Evolutionary conservation across 1,139 yeast genomes (phyloP).

Genomic region (Sugiyamaella pinicola): DNA sequence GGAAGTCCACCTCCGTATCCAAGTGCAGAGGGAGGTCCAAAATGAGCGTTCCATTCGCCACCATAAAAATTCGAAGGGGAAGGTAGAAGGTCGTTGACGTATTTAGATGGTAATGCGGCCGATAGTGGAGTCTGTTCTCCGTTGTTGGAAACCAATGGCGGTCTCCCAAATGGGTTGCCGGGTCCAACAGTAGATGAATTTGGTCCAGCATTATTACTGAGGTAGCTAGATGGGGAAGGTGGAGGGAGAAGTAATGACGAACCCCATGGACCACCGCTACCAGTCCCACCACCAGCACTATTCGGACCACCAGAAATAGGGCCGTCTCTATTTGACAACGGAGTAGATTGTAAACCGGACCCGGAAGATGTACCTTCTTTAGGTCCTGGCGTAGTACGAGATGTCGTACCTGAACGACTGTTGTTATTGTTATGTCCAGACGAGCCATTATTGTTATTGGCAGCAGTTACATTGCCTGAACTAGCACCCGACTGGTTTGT

Average conservation of each 20-base stretch:
- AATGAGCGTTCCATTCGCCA: constrained; percentile 41
- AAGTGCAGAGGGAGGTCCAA: constrained; percentile 31
- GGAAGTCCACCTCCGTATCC: constrained; percentile 19
- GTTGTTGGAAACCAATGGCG: constrained; percentile 32
- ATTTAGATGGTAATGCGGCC: constrained; percentile 46
- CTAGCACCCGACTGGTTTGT: not conserved
- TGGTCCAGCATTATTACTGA: constrained; percentile 24
- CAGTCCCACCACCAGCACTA: constrained; percentile 22
- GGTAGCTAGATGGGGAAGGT: constrained; percentile 35
- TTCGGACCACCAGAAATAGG: constrained; percentile 18
- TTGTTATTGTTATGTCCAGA: not conserved
- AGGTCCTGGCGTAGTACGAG: constrained; percentile 13
- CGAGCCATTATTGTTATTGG: constrained; percentile 5
- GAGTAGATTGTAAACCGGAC: constrained; percentile 21
- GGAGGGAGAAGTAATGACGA: constrained; percentile 34
- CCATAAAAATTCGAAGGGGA: constrained; percentile 47
- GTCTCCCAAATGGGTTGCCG: constrained; percentile 42
- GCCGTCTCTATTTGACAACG: constrained; percentile 20
- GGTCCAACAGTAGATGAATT: constrained; percentile 34
- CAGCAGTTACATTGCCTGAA: not conserved
- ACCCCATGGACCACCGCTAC: constrained; percentile 25
- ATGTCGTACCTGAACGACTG: constrained; percentile 6
- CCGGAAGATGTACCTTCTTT: constrained; percentile 17
- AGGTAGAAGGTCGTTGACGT: constrained; percentile 46
- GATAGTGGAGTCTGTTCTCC: constrained; percentile 48